Evolutionary conservation across 1,139 yeast genomes (phyloP).

Genomic region (Zygoascus meyerae): DNA sequence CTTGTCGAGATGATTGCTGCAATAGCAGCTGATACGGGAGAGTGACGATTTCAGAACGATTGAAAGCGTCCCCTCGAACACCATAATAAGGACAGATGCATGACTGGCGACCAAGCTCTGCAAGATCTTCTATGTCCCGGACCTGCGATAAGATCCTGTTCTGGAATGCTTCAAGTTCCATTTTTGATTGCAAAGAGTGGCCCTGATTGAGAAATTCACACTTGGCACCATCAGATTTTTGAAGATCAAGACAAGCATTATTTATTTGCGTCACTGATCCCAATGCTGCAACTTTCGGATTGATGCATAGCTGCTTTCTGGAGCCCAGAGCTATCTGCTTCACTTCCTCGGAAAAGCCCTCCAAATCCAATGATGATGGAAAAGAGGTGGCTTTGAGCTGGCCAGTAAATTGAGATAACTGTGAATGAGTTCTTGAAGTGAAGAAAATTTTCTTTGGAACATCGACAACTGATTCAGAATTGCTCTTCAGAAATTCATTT

Average conservation of each 20-base stretch:
- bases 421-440: conserved; percentile 90
- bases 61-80: conserved; percentile 46
- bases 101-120: conserved; percentile 49
- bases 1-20: conserved; percentile 56
- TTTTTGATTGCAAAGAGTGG: conserved; percentile 32
- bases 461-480: conserved; percentile 12
- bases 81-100: conserved; percentile 82
- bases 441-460: conserved; percentile 45
- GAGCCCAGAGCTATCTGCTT: conserved; percentile 47
- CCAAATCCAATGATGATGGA: conserved; percentile 46
- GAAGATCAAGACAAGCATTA: conserved; percentile 77
- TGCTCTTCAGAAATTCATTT: not conserved
- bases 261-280: conserved; percentile 54
- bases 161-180: conserved; percentile 44
- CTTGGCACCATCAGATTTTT: conserved; percentile 37
- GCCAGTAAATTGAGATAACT: conserved; percentile 70
- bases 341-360: conserved; percentile 28
- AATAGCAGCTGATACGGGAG: conserved; percentile 80
- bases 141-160: conserved; percentile 57
- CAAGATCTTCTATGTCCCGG: conserved; percentile 80
- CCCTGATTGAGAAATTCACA: conserved; percentile 49
- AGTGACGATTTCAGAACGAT: conserved; percentile 65
- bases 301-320: conserved; percentile 77
- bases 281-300: conserved; percentile 51
- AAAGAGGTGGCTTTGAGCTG: conserved; percentile 62